phyloP scores from a whole-genome alignment of 2,329 filamentous ascomycete species.

The Penicillium italicum region DNA sequence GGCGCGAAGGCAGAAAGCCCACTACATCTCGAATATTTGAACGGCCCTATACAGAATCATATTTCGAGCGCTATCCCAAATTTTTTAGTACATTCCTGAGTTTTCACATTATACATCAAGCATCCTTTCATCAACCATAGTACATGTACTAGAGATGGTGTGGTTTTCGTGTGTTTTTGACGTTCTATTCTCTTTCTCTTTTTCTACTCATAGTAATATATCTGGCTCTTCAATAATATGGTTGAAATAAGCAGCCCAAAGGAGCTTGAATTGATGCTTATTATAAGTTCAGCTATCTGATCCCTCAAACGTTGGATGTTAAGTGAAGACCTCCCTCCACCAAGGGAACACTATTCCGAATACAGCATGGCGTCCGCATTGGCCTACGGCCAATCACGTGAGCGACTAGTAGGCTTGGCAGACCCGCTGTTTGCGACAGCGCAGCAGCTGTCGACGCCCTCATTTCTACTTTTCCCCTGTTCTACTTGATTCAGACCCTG shows the following conservation, averaged over 20 bases:
- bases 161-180: not conserved
- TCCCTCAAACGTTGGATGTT: too few relatives aligned
- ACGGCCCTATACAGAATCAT: not conserved
- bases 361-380: not conserved
- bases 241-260: too few relatives aligned
- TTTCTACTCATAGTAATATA: not conserved
- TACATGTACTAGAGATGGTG: not conserved
- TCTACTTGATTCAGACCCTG: constrained; percentile 12
- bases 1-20: too few relatives aligned
- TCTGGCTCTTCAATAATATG: too few relatives aligned
- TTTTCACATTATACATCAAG: not conserved
- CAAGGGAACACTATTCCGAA: not conserved
- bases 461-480: constrained; percentile 16
- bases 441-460: constrained; percentile 22
- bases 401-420: constrained; percentile 22
- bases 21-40: not conserved
- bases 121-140: not conserved
- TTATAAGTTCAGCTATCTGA: too few relatives aligned
- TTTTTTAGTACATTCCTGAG: too few relatives aligned
- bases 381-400: not conserved
- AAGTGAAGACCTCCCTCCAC: not conserved
- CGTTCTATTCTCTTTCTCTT: not conserved
- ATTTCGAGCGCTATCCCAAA: too few relatives aligned
- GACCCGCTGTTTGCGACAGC: constrained; percentile 36
- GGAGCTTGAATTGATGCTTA: accelerated